Percentiles rank a stretch among this genome's conserved stretches.
Conservation (phyloP, 257 asterid genomes). For the Anisodus acutangulus region DNA sequence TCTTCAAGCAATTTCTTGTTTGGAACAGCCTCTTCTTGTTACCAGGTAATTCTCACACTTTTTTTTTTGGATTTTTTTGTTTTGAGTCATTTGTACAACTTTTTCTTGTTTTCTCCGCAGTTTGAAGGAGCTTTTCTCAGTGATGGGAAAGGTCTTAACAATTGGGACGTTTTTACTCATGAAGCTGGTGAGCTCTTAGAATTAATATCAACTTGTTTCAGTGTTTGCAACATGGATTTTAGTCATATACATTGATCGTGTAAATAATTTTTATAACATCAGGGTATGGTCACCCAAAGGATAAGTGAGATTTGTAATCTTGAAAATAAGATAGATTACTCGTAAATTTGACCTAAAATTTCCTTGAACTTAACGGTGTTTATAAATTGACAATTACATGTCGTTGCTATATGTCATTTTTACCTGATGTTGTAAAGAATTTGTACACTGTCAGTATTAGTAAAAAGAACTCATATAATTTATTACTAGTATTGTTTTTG, state of each 20-base stretch:
- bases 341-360: neutral
- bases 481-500: neutral
- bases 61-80: neutral
- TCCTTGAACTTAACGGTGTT: too few species aligned
- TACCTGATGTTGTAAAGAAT: neutral
- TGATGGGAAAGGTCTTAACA: slow-evolving; percentile 56
- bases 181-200: slow-evolving; percentile 35
- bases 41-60: slow-evolving; percentile 47
- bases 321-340: neutral
- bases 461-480: neutral
- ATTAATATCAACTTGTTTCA: neutral
- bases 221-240: neutral
- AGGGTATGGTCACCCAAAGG: too few species aligned
- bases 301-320: neutral
- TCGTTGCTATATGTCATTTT: too few species aligned
- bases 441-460: neutral
- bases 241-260: neutral
- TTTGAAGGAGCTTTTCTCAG: slow-evolving; percentile 50
- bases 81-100: neutral
- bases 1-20: slow-evolving; percentile 51
- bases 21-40: slow-evolving; percentile 71
- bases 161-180: slow-evolving; percentile 58
- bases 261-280: too few species aligned
- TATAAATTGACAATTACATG: too few species aligned
- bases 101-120: slow-evolving; percentile 32